Percentiles rank a stretch among this genome's conserved stretches.
Conservation (phyloP, 306 rosid species). For the Hylodesmum podocarpum region DNA sequence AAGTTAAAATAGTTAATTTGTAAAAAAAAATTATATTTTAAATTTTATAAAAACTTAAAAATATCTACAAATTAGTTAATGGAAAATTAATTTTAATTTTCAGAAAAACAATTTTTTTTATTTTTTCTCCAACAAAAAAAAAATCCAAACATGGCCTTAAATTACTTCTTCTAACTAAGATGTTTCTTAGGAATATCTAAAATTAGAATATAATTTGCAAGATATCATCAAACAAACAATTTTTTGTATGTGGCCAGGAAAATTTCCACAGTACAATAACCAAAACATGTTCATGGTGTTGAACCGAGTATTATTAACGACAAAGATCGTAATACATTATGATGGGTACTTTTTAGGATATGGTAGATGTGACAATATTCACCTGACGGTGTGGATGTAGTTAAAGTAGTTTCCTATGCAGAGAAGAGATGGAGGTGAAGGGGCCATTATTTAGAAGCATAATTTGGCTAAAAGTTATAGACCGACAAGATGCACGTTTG, state of each 20-base stretch:
- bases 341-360: not conserved
- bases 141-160: no score
- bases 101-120: no score
- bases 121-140: no score
- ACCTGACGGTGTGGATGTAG: conserved; percentile 11
- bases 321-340: not conserved
- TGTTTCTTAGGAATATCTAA: not conserved
- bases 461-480: conserved; percentile 23
- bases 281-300: not conserved
- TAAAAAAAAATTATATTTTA: no score
- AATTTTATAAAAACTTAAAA: no score
- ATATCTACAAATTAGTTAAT: no score
- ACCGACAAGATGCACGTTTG: conserved; percentile 48
- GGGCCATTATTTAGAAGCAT: conserved; percentile 30
- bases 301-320: not conserved
- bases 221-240: not conserved
- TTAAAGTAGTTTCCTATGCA: not conserved
- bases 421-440: conserved; percentile 35
- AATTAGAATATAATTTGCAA: not conserved
- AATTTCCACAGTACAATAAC: not conserved
- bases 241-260: not conserved
- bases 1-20: no score
- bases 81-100: no score
- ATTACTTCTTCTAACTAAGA: no score
- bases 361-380: conserved; percentile 33